Evolutionary conservation across 306 rosid species (phyloP).

Genomic region (Casuarina equisetifolia): DNA sequence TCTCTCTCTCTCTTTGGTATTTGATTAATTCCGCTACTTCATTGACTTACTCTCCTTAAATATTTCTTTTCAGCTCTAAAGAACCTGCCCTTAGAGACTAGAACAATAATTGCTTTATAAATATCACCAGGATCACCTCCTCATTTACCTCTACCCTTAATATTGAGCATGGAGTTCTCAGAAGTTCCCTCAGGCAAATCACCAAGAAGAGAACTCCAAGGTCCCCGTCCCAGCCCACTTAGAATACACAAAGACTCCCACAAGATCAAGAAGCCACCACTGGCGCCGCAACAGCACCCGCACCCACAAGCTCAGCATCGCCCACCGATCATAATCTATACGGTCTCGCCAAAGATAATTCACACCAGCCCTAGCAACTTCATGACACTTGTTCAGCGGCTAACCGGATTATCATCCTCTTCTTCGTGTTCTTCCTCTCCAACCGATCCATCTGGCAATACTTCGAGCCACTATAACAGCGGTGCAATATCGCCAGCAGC

Average conservation of each 20-base stretch:
- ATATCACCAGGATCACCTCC: neutral
- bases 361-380: conserved; percentile 77
- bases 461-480: conserved; percentile 12
- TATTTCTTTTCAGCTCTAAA: conserved; percentile 24
- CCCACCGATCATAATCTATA: conserved; percentile 73
- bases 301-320: conserved; percentile 44
- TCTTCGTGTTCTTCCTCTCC: conserved; percentile 23
- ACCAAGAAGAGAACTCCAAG: conserved; percentile 72
- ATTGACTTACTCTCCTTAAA: conserved; percentile 45
- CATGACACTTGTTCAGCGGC: conserved; percentile 82
- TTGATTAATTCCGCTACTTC: conserved; percentile 26
- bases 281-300: conserved; percentile 44
- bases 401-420: conserved; percentile 50
- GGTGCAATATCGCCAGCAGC: conserved; percentile 55
- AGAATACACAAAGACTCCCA: conserved; percentile 68
- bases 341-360: conserved; percentile 74
- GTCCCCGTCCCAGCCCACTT: conserved; percentile 76
- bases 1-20: neutral
- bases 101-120: conserved; percentile 20
- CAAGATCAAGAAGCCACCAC: conserved; percentile 70
- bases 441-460: conserved; percentile 7
- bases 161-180: conserved; percentile 35
- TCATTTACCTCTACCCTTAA: neutral
- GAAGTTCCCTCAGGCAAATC: conserved; percentile 44
- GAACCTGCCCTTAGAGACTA: conserved; percentile 7